Conservation (phyloP, 2,329 filamentous ascomycete species). For the Albifimbria verrucaria region DNA sequence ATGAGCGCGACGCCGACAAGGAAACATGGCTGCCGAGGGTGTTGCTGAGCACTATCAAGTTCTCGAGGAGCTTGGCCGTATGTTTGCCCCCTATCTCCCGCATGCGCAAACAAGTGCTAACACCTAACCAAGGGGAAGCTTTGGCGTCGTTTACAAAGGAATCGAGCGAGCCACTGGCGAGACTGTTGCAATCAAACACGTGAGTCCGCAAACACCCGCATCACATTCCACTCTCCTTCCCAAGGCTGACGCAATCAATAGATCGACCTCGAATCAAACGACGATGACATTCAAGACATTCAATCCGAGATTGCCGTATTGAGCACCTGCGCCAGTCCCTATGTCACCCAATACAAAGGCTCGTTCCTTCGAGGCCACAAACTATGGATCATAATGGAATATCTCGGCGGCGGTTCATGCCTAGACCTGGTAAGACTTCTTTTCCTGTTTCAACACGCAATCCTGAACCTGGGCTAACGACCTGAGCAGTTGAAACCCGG, state of each 20-base stretch:
- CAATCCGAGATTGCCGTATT: conserved; percentile 95
- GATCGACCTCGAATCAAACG: conserved; percentile 98
- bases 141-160: conserved; percentile 95
- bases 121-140: conserved; percentile 74
- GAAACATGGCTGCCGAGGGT: conserved; percentile 55
- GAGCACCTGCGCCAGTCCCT: conserved; percentile 90
- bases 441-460: not conserved
- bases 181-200: conserved; percentile 94
- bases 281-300: conserved; percentile 97
- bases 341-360: conserved; percentile 93
- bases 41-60: conserved; percentile 90
- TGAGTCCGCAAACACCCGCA: conserved; percentile 41
- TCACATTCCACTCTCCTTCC: conserved; percentile 11
- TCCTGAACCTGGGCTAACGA: conserved; percentile 23
- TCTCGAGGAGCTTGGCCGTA: conserved; percentile 92
- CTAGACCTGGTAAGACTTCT: conserved; percentile 70
- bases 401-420: conserved; percentile 89
- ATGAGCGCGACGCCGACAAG: conserved; percentile 17
- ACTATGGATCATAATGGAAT: conserved; percentile 99
- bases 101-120: conserved; percentile 6
- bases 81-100: conserved; percentile 34
- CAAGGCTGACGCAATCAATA: conserved; percentile 33
- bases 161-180: conserved; percentile 89
- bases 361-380: conserved; percentile 96
- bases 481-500: conserved; percentile 75